These are phyloP conservation scores for Jimgerdemannia lactiflua DNA, from an alignment of 192 early-diverging fungal genomes.

Conservation along the genomic window DNA sequence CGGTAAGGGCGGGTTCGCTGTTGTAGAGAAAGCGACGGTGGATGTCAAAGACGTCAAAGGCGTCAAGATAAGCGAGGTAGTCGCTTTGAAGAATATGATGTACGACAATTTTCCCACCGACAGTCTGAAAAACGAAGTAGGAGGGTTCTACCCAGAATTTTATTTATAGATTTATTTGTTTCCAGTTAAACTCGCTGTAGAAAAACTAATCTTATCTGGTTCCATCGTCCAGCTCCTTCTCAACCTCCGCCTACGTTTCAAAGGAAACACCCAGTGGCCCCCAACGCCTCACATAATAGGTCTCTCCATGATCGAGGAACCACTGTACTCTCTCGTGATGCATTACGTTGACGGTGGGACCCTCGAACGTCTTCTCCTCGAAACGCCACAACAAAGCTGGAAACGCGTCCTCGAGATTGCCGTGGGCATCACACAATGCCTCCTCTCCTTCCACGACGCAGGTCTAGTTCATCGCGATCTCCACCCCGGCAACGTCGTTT, in stretches of 20 bases:
- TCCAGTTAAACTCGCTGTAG: background rate
- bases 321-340: background rate
- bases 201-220: background rate
- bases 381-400: background rate
- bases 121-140: background rate
- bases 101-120: background rate
- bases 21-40: background rate
- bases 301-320: background rate
- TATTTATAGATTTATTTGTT: background rate
- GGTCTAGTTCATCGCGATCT: background rate
- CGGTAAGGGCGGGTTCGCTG: background rate
- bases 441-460: background rate
- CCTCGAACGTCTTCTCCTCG: background rate
- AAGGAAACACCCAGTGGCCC: background rate
- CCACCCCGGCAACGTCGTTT: background rate
- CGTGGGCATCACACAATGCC: background rate
- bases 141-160: background rate
- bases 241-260: background rate
- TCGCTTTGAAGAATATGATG: background rate
- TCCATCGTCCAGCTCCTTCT: background rate
- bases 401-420: background rate
- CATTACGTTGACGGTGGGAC: background rate
- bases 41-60: background rate
- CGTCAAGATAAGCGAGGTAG: too few relatives aligned
- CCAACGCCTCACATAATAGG: background rate